Conservation (phyloP, 2,329 filamentous ascomycete genomes). For the Aspergillus hiratsukae region DNA sequence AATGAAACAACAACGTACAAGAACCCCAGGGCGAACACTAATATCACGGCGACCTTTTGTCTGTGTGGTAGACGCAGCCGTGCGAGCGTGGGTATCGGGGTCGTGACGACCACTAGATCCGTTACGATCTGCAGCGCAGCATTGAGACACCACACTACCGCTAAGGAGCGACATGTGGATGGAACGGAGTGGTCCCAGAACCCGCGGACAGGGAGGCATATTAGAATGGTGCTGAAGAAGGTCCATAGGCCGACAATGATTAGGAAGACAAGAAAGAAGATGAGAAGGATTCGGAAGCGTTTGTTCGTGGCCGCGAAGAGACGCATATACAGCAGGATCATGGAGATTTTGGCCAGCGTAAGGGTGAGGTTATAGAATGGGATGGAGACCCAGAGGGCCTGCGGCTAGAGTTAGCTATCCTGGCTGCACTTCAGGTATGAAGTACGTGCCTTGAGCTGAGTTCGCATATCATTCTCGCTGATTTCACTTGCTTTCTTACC, state of each 20-base stretch:
- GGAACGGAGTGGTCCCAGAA: conserved; percentile 19
- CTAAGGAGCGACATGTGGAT: conserved; percentile 17
- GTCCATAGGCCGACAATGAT: conserved; percentile 24
- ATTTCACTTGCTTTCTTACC: conserved; percentile 9
- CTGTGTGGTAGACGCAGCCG: conserved; percentile 18
- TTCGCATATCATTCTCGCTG: neutral
- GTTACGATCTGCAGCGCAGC: conserved; percentile 25
- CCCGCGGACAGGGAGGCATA: conserved; percentile 21
- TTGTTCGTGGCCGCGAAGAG: conserved; percentile 25
- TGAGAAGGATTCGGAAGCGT: conserved; percentile 15
- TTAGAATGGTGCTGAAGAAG: conserved; percentile 22
- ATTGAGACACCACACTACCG: conserved; percentile 25
- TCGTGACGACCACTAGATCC: conserved; percentile 21
- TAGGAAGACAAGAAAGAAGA: conserved; percentile 16
- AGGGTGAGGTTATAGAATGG: conserved; percentile 33
- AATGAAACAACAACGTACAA: conserved; percentile 13
- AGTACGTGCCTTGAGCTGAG: conserved; percentile 21
- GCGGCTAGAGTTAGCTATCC: neutral
- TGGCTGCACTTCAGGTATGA: neutral
- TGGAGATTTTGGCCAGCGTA: conserved; percentile 29
- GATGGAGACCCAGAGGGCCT: conserved; percentile 30
- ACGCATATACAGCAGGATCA: conserved; percentile 27
- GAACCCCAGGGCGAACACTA: conserved; percentile 26
- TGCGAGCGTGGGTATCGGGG: conserved; percentile 24
- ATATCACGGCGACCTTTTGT: conserved; percentile 22